Conservation (phyloP, 1,284 basidiomycete species). For the Earliella scabrosa region DNA sequence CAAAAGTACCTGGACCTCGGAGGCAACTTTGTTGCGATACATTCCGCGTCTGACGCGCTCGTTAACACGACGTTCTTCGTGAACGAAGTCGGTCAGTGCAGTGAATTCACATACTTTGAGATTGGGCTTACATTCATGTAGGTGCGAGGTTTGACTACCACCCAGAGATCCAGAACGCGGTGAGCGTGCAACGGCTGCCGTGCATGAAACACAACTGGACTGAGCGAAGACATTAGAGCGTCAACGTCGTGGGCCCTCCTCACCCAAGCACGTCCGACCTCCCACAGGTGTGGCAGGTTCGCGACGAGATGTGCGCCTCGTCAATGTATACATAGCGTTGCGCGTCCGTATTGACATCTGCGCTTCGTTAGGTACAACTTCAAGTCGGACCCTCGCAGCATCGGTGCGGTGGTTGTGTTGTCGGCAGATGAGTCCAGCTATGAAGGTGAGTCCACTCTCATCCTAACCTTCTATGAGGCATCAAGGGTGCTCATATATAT, state of each 20-base stretch:
- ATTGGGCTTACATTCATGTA: constrained; percentile 8
- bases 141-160: constrained; percentile 82
- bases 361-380: constrained; percentile 83
- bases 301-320: constrained; percentile 57
- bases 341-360: not conserved
- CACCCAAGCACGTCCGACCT: constrained; percentile 73
- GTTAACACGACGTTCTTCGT: constrained; percentile 70
- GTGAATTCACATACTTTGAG: not conserved
- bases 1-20: constrained; percentile 69
- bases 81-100: constrained; percentile 45
- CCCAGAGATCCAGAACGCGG: constrained; percentile 65
- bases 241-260: constrained; percentile 60
- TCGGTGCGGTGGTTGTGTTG: constrained; percentile 70
- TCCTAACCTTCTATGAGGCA: no score
- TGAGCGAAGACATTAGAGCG: constrained; percentile 48
- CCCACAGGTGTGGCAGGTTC: constrained; percentile 65
- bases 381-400: constrained; percentile 69
- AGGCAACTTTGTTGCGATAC: constrained; percentile 73
- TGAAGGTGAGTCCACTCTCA: constrained; percentile 43
- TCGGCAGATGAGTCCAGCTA: constrained; percentile 74
- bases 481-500: not conserved
- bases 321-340: not conserved
- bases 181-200: constrained; percentile 32
- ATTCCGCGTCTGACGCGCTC: constrained; percentile 73
- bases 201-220: not conserved